phyloP scores from a whole-genome alignment of 78 protist species.

The Tieghemostelium lacteum region DNA sequence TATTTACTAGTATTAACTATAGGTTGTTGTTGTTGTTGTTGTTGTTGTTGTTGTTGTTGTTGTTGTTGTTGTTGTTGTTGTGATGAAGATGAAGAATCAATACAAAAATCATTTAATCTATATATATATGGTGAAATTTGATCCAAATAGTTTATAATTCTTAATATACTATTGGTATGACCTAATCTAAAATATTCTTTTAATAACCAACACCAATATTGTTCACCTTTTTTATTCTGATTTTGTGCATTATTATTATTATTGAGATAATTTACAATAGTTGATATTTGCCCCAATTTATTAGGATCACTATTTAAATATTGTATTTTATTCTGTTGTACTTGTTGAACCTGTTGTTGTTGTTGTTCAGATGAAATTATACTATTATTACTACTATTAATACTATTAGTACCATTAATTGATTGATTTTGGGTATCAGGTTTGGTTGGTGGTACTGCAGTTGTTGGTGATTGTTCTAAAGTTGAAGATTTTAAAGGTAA shows the following conservation, averaged over 20 bases:
- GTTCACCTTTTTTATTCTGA: background rate
- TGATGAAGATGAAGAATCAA: too few species aligned
- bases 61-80: too few species aligned
- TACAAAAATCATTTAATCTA: background rate
- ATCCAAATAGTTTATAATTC: slow-evolving; percentile 31
- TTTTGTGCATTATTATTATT: background rate
- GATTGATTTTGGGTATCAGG: background rate
- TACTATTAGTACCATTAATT: background rate
- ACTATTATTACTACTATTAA: background rate
- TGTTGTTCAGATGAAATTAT: too few species aligned
- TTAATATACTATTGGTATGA: slow-evolving; percentile 34
- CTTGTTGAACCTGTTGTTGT: too few species aligned
- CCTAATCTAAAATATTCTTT: slow-evolving; percentile 65
- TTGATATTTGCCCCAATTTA: too few species aligned
- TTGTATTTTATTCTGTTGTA: too few species aligned
- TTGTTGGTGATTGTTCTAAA: background rate
- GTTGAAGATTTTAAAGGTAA: too few species aligned
- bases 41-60: background rate
- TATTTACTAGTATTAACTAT: background rate
- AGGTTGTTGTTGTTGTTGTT: background rate
- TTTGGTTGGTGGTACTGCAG: background rate
- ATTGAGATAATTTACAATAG: too few species aligned
- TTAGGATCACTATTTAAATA: too few species aligned
- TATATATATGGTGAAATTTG: slow-evolving; percentile 19
- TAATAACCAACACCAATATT: slow-evolving; percentile 67